Evolutionary conservation across 2,329 filamentous ascomycete genomes (phyloP).

Genomic region (Calonectria henricotiae): DNA sequence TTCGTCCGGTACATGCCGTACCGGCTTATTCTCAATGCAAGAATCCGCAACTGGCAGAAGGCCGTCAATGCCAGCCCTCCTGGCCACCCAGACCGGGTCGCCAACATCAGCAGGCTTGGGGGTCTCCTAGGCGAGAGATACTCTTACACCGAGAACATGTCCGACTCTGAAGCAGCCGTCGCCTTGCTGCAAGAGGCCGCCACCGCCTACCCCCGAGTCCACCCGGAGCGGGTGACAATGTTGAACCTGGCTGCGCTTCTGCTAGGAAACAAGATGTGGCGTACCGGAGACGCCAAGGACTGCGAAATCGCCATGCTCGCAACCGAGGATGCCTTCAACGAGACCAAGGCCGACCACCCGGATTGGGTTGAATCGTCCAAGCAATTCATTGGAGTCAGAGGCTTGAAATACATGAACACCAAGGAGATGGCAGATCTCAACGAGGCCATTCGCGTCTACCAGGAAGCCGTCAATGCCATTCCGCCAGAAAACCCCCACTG

Average conservation of each 20-base stretch:
- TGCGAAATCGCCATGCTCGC: neutral
- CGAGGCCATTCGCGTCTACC: slow-evolving; percentile 13
- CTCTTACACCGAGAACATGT: neutral
- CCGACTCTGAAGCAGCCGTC: neutral
- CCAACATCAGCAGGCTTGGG: neutral
- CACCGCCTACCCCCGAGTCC: neutral
- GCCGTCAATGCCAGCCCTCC: neutral
- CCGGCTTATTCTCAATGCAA: neutral
- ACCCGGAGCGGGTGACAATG: neutral
- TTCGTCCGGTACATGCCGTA: neutral
- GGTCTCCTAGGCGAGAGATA: neutral
- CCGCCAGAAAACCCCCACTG: neutral
- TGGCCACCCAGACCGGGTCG: neutral
- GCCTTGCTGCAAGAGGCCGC: neutral
- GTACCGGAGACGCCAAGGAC: neutral
- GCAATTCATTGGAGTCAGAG: slow-evolving; percentile 9
- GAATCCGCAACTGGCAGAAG: neutral
- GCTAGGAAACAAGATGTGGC: neutral
- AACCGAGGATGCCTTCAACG: neutral
- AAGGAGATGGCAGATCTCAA: neutral
- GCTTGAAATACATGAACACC: neutral
- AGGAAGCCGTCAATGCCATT: neutral
- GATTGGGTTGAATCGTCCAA: slow-evolving; percentile 3
- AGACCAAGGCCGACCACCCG: neutral
- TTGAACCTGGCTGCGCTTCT: neutral